Base-by-base conservation (phyloP, 345 rosid genomes). In the Dipteronia dyeriana region DNA sequence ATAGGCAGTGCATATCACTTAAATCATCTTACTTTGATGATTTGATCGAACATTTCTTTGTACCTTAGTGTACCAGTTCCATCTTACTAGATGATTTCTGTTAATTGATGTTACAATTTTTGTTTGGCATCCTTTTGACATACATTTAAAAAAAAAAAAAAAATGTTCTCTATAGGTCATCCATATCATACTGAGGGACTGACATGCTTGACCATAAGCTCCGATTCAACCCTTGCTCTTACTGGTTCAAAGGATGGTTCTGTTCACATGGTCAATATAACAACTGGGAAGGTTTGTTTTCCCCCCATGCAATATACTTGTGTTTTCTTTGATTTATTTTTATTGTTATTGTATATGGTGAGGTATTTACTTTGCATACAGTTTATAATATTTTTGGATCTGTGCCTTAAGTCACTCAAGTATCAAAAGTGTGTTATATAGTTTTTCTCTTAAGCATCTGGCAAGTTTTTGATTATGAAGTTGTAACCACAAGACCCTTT, bases 171-270 rank as follows among this genome's bases (percentile, higher is more conserved):
- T 56, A 16, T 70, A 93, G 99, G 97, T 81, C 94, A 95, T 90
- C 92, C 93, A 23, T 91, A 91, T 84, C 98, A 93, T 80, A 86
- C 94, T 5, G 90, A 87, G 80, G 95, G 95, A 73, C 51, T 96
- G 72, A 94, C 91, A 31, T 86, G 99, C 79, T 80, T 96, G 89
- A 87, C 91, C 63, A 73, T 96, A 79, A 92, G 91, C 77, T 84
- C 92, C 10, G 97, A 86, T 81, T 94, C 99, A 49, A 86, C 76
- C 79, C 92, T 92, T 62, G 98, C 85, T 76, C 82, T 96, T 77
- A 87, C 94, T 83, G 98, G 99, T 79, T 90, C 97, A 7, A 83
- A 80, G 80, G 99, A 96, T 78, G 79, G 88, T 75, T 94, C 93
- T 25, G 85, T 91, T 73, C 90, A 91, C 81, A 79, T 96, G 82